These are phyloP conservation scores for Polygonum maritimum DNA, from an alignment of 148 eudicot species.

Conservation along the genomic window DNA sequence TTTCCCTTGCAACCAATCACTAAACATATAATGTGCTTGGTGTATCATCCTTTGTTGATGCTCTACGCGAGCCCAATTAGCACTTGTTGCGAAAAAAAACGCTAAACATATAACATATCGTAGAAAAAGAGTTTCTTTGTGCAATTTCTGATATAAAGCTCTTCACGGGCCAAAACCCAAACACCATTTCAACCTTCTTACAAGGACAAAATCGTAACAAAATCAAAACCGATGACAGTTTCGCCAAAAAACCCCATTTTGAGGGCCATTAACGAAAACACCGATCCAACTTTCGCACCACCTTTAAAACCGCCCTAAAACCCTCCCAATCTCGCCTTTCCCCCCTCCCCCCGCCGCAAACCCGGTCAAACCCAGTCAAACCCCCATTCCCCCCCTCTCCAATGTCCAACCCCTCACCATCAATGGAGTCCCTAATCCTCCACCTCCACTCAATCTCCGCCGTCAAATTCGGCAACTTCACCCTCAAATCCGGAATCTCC, in stretches of 20 bases:
- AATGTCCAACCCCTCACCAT: constrained; percentile 12
- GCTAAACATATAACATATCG: no score
- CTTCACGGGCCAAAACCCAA: no score
- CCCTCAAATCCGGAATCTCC: constrained; percentile 68
- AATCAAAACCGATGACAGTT: not conserved
- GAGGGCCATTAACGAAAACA: not conserved
- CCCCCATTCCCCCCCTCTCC: not conserved
- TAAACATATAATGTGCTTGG: no score
- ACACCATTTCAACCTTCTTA: no score
- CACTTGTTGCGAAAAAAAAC: no score
- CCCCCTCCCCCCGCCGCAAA: not conserved
- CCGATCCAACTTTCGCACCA: not conserved
- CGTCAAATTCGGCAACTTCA: constrained; percentile 81
- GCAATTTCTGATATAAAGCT: no score
- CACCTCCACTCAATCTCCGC: constrained; percentile 79
- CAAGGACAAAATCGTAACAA: no score
- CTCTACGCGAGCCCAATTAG: no score
- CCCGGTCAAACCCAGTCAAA: not conserved
- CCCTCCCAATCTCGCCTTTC: not conserved
- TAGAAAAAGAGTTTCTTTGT: no score
- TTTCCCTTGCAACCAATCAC: no score
- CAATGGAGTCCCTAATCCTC: constrained; percentile 66
- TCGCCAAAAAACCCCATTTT: not conserved
- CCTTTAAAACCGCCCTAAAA: not conserved
- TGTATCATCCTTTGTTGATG: no score